Base-by-base conservation (phyloP, 148 eudicot species). In the Agrostemma githago region DNA sequence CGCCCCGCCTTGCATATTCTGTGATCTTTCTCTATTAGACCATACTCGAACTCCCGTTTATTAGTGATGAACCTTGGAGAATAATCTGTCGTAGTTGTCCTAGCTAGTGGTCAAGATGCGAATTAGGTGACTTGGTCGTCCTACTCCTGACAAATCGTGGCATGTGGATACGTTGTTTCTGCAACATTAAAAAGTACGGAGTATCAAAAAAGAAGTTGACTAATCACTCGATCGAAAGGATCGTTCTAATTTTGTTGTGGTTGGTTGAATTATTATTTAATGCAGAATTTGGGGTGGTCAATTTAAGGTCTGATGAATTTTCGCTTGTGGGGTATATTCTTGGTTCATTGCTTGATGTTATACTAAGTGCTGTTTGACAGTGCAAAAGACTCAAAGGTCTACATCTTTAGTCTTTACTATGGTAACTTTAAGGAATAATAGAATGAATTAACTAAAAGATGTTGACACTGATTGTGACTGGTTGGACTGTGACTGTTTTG, bases 401-500 rank as follows among this genome's bases (percentile, higher is more conserved):
- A 19, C 21, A 16, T 63, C 66, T 9, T 38, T 37, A 21, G 11
- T 63, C 12, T 66, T 78, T 66, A 39, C 66, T 1, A 56, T 78
- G 66, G 42, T 66, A 59, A 40, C 17, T 3, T 58, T 39, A 16
- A 26, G 76, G 62, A 53, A 64, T 64, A 65, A 67, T 60, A 68
- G 73, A 68, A 57, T 58, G 26, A 57, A 5, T 57, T 59, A 57
- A 10, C 42, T 59, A 42, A 65, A 57, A 58, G 15, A 15, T 59
- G 34, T 67, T 73, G 62, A 78, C 72, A 48, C 16, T 63, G 62
- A 16, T 66, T 51, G 39, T 34, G 40, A 72, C 62, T 79, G 57
- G 41, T 68, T 69, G 63, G 75, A 75, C 79, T 8, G 56, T 42
- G 78, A 75, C 79, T 8, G 56, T 42, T 71, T 8, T 75, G 42